phyloP scores from a whole-genome alignment of 169 alveolate species.

The Plasmodium knowlesi region DNA sequence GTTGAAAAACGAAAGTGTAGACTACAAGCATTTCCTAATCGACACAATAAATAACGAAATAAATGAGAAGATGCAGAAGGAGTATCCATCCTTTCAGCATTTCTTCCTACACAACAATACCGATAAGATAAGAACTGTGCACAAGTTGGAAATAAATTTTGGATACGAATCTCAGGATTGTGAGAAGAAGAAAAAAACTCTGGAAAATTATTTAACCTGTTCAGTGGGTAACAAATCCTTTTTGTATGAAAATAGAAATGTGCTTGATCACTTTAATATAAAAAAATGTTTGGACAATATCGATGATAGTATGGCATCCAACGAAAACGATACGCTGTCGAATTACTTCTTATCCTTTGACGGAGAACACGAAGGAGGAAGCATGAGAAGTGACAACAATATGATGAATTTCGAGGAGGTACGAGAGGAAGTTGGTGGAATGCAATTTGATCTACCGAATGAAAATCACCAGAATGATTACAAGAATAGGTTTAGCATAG shows the following conservation, averaged over 20 bases:
- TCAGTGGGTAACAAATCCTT: background rate
- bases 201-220: conserved; percentile 42
- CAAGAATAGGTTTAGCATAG: conserved; percentile 46
- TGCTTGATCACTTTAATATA: conserved; percentile 34
- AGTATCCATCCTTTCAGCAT: conserved; percentile 34
- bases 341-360: conserved; percentile 33
- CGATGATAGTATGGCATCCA: conserved; percentile 13
- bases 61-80: conserved; percentile 62
- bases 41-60: conserved; percentile 71
- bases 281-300: conserved; percentile 62
- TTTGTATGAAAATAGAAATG: conserved; percentile 55
- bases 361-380: conserved; percentile 28
- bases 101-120: conserved; percentile 42
- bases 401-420: conserved; percentile 62
- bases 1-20: conserved; percentile 55
- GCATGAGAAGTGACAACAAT: conserved; percentile 11
- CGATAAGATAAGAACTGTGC: conserved; percentile 36
- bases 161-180: conserved; percentile 60
- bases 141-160: conserved; percentile 65
- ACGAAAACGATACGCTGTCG: conserved; percentile 40
- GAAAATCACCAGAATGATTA: conserved; percentile 2
- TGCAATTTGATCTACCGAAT: conserved; percentile 17
- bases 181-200: conserved; percentile 11
- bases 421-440: conserved; percentile 29
- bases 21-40: conserved; percentile 61